Percentiles rank a stretch among this genome's conserved stretches.
Conservation (phyloP, 306 rosid species). For the Prunus dulcis region DNA sequence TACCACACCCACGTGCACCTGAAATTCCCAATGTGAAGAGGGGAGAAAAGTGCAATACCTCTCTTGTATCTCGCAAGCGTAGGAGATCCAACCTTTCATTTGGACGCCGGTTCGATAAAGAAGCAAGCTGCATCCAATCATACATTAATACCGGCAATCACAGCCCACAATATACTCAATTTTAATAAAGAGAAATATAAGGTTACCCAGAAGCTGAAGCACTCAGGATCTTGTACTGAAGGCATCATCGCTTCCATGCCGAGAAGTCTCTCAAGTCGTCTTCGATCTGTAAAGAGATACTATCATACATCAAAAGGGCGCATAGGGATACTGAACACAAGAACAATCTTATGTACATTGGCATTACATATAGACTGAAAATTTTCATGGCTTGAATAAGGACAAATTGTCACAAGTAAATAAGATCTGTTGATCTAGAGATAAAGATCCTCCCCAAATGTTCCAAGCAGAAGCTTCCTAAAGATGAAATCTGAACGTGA, state of each 20-base stretch:
- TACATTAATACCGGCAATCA: slow-evolving; percentile 17
- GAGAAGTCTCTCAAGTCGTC: slow-evolving; percentile 68
- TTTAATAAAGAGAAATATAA: not conserved
- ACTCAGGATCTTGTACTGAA: slow-evolving; percentile 69
- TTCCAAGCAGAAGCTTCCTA: too few species aligned
- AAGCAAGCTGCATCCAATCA: slow-evolving; percentile 57
- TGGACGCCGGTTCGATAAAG: slow-evolving; percentile 78
- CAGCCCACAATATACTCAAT: slow-evolving; percentile 4
- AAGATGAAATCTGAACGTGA: too few species aligned
- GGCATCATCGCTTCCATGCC: slow-evolving; percentile 85
- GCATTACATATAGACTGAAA: not conserved
- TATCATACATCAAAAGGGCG: not conserved
- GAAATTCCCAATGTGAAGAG: not conserved
- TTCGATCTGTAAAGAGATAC: slow-evolving; percentile 51
- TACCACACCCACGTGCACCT: not conserved
- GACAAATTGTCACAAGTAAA: too few species aligned
- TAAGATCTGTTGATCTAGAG: too few species aligned
- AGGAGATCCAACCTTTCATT: slow-evolving; percentile 79
- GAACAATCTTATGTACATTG: not conserved
- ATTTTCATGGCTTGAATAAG: not conserved
- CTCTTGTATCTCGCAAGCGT: slow-evolving; percentile 67
- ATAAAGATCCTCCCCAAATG: too few species aligned
- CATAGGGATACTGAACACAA: not conserved
- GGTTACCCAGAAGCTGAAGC: slow-evolving; percentile 91
- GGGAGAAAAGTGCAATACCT: slow-evolving; percentile 47